phyloP scores from a whole-genome alignment of 805 yeast species.

The Metschnikowia sp. region DNA sequence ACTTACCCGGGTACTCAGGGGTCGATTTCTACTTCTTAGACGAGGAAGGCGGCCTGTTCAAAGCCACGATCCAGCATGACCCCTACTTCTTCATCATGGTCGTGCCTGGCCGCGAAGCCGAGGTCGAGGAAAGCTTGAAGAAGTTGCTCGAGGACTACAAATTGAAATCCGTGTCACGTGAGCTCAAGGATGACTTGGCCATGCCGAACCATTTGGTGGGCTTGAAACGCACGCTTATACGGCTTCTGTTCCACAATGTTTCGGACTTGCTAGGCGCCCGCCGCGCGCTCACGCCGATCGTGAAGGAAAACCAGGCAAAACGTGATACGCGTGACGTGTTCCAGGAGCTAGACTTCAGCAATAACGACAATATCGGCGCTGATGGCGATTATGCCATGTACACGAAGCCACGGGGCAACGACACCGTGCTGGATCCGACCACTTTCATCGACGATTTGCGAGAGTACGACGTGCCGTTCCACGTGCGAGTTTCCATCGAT shows the following conservation, averaged over 20 bases:
- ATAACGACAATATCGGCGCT: constrained; percentile 16
- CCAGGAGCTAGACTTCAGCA: constrained; percentile 47
- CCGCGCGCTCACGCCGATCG: constrained; percentile 62
- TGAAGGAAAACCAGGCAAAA: constrained; percentile 60
- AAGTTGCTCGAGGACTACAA: constrained; percentile 57
- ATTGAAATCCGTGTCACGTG: constrained; percentile 53
- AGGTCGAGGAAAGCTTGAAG: constrained; percentile 81
- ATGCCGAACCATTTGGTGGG: constrained; percentile 88
- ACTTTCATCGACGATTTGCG: constrained; percentile 73
- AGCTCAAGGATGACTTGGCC: constrained; percentile 73
- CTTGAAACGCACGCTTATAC: constrained; percentile 56
- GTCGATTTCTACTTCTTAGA: constrained; percentile 93
- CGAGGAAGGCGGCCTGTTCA: constrained; percentile 95
- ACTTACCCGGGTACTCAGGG: constrained; percentile 71
- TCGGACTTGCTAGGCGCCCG: constrained; percentile 75
- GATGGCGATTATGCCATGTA: constrained; percentile 2
- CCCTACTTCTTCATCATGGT: constrained; percentile 82
- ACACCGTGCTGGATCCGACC: constrained; percentile 47
- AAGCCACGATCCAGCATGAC: constrained; percentile 74
- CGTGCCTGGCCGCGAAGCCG: constrained; percentile 58
- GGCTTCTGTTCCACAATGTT: constrained; percentile 70
- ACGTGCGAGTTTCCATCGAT: constrained; percentile 94
- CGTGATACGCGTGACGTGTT: constrained; percentile 67
- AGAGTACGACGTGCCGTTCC: constrained; percentile 96
- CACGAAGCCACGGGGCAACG: constrained; percentile 10